These are phyloP conservation scores for Deinandra increscens DNA, from an alignment of 129 eudicot genomes.

Conservation along the genomic window DNA sequence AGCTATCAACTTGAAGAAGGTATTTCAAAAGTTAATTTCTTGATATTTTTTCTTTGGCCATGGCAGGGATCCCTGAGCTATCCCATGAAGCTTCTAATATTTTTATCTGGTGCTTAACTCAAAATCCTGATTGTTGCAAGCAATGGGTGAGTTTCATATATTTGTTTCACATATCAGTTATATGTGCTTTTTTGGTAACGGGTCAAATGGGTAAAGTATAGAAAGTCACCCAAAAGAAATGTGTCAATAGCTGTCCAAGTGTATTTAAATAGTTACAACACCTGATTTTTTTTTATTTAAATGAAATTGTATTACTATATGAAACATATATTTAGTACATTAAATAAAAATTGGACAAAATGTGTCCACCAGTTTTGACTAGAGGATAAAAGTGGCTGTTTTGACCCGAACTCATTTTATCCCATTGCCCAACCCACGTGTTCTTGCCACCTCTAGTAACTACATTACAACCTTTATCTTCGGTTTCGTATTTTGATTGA, in stretches of 20 bases:
- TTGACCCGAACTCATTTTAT: constrained; percentile 5
- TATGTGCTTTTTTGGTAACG: neutral
- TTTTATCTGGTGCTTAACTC: constrained; percentile 71
- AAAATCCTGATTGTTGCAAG: constrained; percentile 74
- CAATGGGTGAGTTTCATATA: constrained; percentile 71
- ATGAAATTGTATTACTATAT: neutral
- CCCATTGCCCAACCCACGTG: neutral
- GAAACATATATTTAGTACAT: neutral
- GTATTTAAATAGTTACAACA: neutral
- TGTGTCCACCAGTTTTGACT: neutral
- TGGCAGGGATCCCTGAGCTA: constrained; percentile 66
- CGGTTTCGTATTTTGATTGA: neutral
- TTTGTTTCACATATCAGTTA: too few relatives aligned
- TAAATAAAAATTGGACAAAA: neutral
- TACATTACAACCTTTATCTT: neutral
- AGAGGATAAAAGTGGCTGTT: neutral
- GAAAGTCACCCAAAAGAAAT: neutral
- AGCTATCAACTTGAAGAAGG: neutral
- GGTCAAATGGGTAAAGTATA: neutral
- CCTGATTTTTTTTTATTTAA: neutral
- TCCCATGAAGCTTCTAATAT: constrained; percentile 67
- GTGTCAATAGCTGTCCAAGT: neutral
- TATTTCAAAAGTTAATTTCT: constrained; percentile 4
- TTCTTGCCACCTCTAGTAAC: neutral
- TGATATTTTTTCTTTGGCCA: constrained; percentile 13